Evolutionary conservation across 768 basidiomycete genomes (phyloP), one percentile per base, ranked within the genome.

Genomic region (Boletus pseudopeckii): DNA sequence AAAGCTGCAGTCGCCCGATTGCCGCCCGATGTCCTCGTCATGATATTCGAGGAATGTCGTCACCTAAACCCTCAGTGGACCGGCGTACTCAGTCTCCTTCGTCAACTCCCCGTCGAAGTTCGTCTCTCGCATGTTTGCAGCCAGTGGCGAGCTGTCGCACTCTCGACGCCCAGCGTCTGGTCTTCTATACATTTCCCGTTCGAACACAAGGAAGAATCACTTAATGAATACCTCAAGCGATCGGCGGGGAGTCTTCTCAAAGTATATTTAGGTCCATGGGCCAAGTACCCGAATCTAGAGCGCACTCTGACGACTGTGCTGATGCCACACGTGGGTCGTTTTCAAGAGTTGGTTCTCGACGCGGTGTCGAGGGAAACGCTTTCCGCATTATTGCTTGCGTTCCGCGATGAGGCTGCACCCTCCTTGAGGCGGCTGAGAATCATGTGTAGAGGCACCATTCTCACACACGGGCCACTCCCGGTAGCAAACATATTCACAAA

Each of bases 121-220:
- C 69, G 68, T 30, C 51, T 75, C 26, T 71, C 74, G 33, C 68
- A 70, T 42, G 68, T 74, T 20, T 66, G 64, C 33, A 61, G 56
- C 36, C 67, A 65, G 38, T 73, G 74, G 74, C 68, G 73, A 32
- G 54, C 55, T 7, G 66, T 74, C 14, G 66, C 74, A 15, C 67
- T 75, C 37, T 55, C 66, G 20, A 60, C 62, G 6, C 70, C 74
- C 1, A 67, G 51, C 14, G 64, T 74, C 50, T 74, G 71, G 74
- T 70, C 71, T 17, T 62, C 61, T 15, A 66, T 72, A 52, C 67
- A 61, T 50, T 64, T 69, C 54, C 64, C 66, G 11, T 65, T 68
- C 50, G 65, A 65, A 22, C 68, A 58, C 48, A 64, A 62, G 41
- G 64, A 68, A 34, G 61, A 61, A n/a, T 64, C 65, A 0, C 56